Percentiles rank a stretch among this genome's conserved stretches.
Conservation (phyloP, 352 stramenopile species). For the Phytopythium sindhum region DNA sequence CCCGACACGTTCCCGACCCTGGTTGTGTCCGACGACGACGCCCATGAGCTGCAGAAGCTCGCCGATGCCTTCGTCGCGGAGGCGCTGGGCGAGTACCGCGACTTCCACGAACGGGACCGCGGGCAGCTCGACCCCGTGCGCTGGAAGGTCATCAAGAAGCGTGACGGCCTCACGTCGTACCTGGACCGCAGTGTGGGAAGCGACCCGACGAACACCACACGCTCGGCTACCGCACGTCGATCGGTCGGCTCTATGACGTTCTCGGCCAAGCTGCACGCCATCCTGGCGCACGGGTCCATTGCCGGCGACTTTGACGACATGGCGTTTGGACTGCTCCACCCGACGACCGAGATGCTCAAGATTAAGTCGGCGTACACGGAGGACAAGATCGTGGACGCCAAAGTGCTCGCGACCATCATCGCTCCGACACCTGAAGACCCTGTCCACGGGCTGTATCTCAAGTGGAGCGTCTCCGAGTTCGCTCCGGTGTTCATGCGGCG, state of each 20-base stretch:
- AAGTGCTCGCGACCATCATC: conserved; percentile 34
- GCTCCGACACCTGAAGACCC: conserved; percentile 32
- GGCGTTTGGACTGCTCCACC: conserved; percentile 53
- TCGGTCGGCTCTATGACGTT: conserved; percentile 31
- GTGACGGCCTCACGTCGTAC: conserved; percentile 21
- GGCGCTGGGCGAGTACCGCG: conserved; percentile 33
- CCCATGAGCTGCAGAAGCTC: conserved; percentile 20
- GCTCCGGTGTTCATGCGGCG: conserved; percentile 17
- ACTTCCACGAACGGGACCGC: conserved; percentile 22
- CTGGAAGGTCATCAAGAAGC: conserved; percentile 41
- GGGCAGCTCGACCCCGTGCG: conserved; percentile 27
- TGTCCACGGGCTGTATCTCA: conserved; percentile 52
- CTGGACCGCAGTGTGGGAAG: conserved; percentile 17
- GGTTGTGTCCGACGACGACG: conserved; percentile 28
- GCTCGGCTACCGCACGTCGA: conserved; percentile 10
- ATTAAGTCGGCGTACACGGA: conserved; percentile 51
- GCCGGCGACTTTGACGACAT: conserved; percentile 47
- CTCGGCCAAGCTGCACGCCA: conserved; percentile 25
- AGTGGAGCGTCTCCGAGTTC: conserved; percentile 51
- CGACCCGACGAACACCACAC: conserved; percentile 2
- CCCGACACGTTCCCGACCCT: conserved; percentile 33
- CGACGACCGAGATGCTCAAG: conserved; percentile 41
- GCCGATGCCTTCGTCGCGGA: conserved; percentile 26
- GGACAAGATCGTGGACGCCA: conserved; percentile 49
- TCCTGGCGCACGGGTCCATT: conserved; percentile 24